Conservation (phyloP, 2,329 filamentous ascomycete genomes). For the Pseudogymnoascus sp. region DNA sequence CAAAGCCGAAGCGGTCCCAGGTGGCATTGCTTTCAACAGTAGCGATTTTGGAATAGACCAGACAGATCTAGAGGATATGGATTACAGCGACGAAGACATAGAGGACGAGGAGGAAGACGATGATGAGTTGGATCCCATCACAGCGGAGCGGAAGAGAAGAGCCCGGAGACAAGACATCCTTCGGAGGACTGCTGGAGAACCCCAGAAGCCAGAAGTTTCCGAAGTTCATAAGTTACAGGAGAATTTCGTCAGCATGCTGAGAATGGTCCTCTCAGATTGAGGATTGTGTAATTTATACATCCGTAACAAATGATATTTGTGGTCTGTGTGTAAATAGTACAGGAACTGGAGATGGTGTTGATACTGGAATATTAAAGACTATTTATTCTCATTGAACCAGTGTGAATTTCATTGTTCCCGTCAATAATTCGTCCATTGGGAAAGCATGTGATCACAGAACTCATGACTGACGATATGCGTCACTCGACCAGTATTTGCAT, state of each 20-base stretch:
- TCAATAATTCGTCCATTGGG: neutral
- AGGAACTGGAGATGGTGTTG: neutral
- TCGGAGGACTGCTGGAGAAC: slow-evolving; percentile 73
- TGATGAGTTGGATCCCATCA: slow-evolving; percentile 79
- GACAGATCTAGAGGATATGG: slow-evolving; percentile 78
- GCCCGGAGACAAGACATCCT: slow-evolving; percentile 72
- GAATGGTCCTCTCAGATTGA: slow-evolving; percentile 64
- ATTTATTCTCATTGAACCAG: neutral
- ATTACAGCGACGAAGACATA: slow-evolving; percentile 65
- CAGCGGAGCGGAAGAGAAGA: slow-evolving; percentile 71
- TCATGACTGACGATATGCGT: neutral
- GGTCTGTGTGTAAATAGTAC: neutral
- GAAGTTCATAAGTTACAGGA: slow-evolving; percentile 76
- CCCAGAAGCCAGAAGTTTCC: slow-evolving; percentile 66
- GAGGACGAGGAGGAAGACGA: slow-evolving; percentile 62
- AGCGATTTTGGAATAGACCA: slow-evolving; percentile 86
- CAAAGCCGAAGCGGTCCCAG: slow-evolving; percentile 31
- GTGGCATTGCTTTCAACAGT: slow-evolving; percentile 57
- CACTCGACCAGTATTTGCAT: neutral
- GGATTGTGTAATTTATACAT: slow-evolving; percentile 31
- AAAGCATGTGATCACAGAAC: slow-evolving; percentile 3
- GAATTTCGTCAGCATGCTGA: slow-evolving; percentile 73
- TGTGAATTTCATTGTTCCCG: neutral
- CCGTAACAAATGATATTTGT: neutral
- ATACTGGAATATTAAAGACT: neutral